Percentiles rank a stretch among this genome's conserved stretches.
These are phyloP conservation scores for Acanthamoeba healyi DNA, from an alignment of 208 protist genomes.

Conservation along the genomic window DNA sequence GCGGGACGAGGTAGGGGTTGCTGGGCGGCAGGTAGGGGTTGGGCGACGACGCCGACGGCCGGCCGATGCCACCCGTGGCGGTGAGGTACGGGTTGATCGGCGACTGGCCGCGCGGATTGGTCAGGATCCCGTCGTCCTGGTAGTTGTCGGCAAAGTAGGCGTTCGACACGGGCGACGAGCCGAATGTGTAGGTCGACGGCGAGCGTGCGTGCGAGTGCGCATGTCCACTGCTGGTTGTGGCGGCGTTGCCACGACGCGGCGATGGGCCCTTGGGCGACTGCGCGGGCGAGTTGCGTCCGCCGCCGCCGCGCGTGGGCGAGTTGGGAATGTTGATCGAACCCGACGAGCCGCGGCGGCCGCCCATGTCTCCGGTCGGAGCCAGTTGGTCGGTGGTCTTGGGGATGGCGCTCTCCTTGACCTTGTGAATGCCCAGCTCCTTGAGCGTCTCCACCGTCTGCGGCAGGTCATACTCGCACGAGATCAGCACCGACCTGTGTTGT, in stretches of 20 bases:
- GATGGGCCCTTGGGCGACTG: neutral
- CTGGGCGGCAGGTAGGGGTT: neutral
- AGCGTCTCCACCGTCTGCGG: neutral
- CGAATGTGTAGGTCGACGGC: conserved; percentile 18
- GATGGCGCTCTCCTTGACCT: neutral
- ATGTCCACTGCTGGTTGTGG: no score
- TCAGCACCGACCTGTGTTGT: neutral
- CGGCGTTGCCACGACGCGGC: neutral
- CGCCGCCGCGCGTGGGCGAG: neutral
- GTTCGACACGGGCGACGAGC: neutral
- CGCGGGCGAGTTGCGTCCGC: neutral
- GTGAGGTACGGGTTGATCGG: neutral
- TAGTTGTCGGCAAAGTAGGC: conserved; percentile 3
- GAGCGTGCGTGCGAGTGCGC: neutral
- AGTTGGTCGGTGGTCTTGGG: neutral
- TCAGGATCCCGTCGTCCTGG: neutral
- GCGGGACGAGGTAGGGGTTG: neutral
- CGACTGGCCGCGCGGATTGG: no score
- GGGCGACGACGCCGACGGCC: neutral
- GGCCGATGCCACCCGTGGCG: neutral
- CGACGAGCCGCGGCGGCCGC: neutral
- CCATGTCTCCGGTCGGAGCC: neutral
- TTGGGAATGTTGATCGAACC: neutral
- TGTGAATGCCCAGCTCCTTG: conserved; percentile 15
- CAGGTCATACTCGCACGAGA: neutral